Base-by-base conservation (phyloP, 164 flowering plant species). In the Annona cherimola region DNA sequence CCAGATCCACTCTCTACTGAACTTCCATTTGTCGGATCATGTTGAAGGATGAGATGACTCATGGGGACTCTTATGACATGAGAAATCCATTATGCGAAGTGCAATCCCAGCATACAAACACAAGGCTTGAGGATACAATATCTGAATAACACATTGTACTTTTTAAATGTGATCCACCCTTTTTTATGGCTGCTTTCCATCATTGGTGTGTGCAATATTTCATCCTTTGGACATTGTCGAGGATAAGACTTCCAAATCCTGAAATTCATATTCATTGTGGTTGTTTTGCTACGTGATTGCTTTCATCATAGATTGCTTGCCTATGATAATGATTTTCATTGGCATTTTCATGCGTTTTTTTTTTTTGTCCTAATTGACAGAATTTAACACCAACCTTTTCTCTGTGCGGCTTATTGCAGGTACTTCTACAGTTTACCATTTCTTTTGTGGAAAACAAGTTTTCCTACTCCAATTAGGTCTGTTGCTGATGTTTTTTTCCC, bases 401-500 rank as follows among this genome's bases (percentile, higher is more conserved):
- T 18, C 1, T 40, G 67, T 45, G 20, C 12, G 42, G 9, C 42
- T 44, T 54, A 57, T 50, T 63, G 60, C 92, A 94, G 98, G 98
- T 94, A 94, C 70, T 92, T 92, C 80, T 85, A 83, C 71, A 88
- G 88, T 82, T 69, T 92, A 73, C 97, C 99, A 18, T 90, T 84
- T 78, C 84, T 92, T 20, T 73, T 94, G 71, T 94, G 99, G 99
- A 82, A 72, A 71, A 86, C 93, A 0, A 73, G 78, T 67, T 88
- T 85, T 67, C 95, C 92, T 4, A 84, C 86, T 9, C 41, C 75
- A 0, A 9, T 92, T 9, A 83, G 97, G 97, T 91, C 82, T 5
- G 68, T 61, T 71, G 39, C 69, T 72, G 35, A 0, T 4, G n/a
- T 18, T 7, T 2, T 66, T 26, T 41, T 40, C 20, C 50, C 44